These are phyloP conservation scores for Pisolithus microcarpus DNA, from an alignment of 768 basidiomycete genomes.

Conservation along the genomic window DNA sequence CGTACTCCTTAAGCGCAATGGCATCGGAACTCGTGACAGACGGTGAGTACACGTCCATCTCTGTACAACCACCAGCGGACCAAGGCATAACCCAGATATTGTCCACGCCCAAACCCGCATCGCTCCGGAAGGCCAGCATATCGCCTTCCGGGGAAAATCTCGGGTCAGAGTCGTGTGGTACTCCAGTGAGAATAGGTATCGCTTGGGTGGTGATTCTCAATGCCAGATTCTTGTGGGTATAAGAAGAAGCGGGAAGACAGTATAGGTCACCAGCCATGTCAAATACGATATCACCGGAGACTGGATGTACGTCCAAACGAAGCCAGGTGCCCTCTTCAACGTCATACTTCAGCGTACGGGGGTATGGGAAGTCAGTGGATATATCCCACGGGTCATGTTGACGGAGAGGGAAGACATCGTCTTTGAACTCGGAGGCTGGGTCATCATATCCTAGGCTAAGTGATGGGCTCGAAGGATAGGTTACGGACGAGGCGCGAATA, in stretches of 20 bases:
- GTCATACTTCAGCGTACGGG: constrained; percentile 58
- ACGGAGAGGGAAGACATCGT: constrained; percentile 58
- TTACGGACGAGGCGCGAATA: neutral
- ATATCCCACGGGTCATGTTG: constrained; percentile 57
- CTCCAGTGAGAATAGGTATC: constrained; percentile 52
- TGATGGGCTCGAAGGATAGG: constrained; percentile 4
- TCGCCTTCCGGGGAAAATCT: constrained; percentile 65
- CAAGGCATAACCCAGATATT: constrained; percentile 69
- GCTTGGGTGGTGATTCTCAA: constrained; percentile 33
- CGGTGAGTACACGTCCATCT: constrained; percentile 45
- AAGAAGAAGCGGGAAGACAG: constrained; percentile 48
- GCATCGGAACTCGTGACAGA: constrained; percentile 30
- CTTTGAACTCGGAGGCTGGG: constrained; percentile 39
- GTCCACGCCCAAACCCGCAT: constrained; percentile 65
- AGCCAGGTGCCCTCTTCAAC: constrained; percentile 73
- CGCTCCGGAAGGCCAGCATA: constrained; percentile 60
- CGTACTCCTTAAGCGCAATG: constrained; percentile 30
- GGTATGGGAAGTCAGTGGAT: constrained; percentile 66
- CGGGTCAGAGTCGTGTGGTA: constrained; percentile 67
- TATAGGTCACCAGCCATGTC: constrained; percentile 73
- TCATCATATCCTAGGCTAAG: constrained; percentile 17
- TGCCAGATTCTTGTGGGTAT: constrained; percentile 23
- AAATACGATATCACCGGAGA: constrained; percentile 62
- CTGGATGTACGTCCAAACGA: constrained; percentile 65
- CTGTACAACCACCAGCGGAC: constrained; percentile 47